Percentiles rank a stretch among this genome's conserved stretches.
These are phyloP conservation scores for Vickermania spadyakhi DNA, from an alignment of 208 protist genomes.

Conservation along the genomic window DNA sequence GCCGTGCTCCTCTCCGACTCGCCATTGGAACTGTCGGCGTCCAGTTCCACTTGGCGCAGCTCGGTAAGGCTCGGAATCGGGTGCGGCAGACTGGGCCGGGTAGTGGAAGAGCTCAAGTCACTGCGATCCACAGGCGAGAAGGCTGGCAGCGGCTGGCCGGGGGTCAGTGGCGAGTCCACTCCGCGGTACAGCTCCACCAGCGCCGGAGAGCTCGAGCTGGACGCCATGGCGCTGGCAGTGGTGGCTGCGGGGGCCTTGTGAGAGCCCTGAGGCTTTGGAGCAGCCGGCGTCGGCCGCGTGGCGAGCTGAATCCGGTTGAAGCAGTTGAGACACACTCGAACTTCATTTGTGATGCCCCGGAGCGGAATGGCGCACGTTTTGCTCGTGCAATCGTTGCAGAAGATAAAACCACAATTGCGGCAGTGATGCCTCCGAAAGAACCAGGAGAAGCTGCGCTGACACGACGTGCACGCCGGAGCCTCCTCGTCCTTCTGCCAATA, in stretches of 20 bases:
- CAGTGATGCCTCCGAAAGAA: constrained; percentile 88
- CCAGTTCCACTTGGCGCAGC: no score
- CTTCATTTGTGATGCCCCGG: constrained; percentile 30
- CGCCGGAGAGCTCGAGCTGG: no score
- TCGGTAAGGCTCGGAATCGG: no score
- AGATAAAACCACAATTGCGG: constrained; percentile 90
- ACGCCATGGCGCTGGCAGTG: neutral
- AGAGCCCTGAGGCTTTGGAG: constrained; percentile 1
- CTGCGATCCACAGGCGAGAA: neutral
- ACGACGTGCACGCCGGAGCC: constrained; percentile 69
- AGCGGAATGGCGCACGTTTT: constrained; percentile 37
- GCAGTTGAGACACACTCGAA: constrained; percentile 72
- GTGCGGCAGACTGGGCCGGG: neutral
- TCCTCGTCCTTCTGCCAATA: constrained; percentile 86
- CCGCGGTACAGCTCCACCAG: no score
- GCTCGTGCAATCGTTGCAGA: constrained; percentile 80
- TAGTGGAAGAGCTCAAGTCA: constrained; percentile 5
- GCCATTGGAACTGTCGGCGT: no score
- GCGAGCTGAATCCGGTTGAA: constrained; percentile 13
- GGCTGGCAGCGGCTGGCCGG: no score
- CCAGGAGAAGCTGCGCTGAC: constrained; percentile 54
- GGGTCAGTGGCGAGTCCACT: no score
- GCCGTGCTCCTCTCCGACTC: neutral
- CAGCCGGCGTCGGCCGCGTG: constrained; percentile 12
- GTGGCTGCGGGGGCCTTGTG: neutral